Percentiles rank a stretch among this genome's conserved stretches.
phyloP scores from a whole-genome alignment of 129 eudicot species.

The Mikania micrantha region DNA sequence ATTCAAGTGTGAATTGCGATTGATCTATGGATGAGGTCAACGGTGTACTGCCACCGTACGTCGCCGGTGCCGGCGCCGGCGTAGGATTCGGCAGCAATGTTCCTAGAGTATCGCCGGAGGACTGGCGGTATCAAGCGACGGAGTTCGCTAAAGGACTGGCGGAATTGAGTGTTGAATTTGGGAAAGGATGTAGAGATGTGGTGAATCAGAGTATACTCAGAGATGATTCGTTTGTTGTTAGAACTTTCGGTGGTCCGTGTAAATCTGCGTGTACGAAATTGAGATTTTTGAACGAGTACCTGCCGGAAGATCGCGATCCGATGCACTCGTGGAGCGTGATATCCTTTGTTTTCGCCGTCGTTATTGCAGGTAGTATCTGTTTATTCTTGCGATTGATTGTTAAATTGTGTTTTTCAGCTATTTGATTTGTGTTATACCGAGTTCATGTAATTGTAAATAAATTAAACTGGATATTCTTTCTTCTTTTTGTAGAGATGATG shows the following conservation, averaged over 20 bases:
- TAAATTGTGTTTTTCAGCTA: not conserved
- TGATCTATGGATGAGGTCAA: slow-evolving; percentile 43
- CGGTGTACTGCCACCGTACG: slow-evolving; percentile 34
- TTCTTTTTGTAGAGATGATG: slow-evolving; percentile 16
- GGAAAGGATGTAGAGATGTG: slow-evolving; percentile 80
- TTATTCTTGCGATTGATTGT: not conserved
- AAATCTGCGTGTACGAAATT: slow-evolving; percentile 29
- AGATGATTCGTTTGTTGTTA: slow-evolving; percentile 61
- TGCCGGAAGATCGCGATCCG: slow-evolving; percentile 95
- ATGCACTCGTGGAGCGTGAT: slow-evolving; percentile 70
- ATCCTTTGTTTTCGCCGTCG: slow-evolving; percentile 42
- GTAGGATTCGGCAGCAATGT: slow-evolving; percentile 8
- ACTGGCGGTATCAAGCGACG: slow-evolving; percentile 63
- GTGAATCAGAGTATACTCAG: slow-evolving; percentile 69
- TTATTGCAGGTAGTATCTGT: slow-evolving; percentile 46
- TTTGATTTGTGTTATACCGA: not conserved
- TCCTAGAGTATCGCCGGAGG: slow-evolving; percentile 23
- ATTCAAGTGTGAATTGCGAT: slow-evolving; percentile 3
- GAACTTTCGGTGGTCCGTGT: slow-evolving; percentile 48
- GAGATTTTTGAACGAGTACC: slow-evolving; percentile 61
- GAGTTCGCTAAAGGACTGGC: slow-evolving; percentile 87
- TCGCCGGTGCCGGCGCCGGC: slow-evolving; percentile 8
- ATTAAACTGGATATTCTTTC: slow-evolving; percentile 12
- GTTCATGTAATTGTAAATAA: not conserved
- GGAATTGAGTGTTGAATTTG: slow-evolving; percentile 87